Conservation (phyloP, 495 filamentous ascomycete genomes). For the Daldinia vernicosa region DNA sequence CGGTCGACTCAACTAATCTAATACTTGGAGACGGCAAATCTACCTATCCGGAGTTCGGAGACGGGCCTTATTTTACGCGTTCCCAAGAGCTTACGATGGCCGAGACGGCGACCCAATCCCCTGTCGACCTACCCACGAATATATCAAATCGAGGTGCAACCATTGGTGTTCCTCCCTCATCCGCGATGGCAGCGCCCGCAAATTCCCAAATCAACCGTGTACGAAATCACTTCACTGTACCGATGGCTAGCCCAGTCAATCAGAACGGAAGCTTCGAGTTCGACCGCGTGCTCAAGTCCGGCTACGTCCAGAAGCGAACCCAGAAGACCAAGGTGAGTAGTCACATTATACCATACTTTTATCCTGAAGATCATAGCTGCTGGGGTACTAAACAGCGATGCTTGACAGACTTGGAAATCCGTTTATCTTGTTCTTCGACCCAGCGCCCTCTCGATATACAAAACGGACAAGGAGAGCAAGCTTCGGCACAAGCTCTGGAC, state of each 20-base stretch:
- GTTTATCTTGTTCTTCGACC: slow-evolving; percentile 91
- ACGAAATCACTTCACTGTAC: slow-evolving; percentile 65
- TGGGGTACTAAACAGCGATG: slow-evolving; percentile 51
- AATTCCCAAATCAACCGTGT: slow-evolving; percentile 52
- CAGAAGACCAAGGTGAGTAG: slow-evolving; percentile 87
- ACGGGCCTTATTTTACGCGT: slow-evolving; percentile 3
- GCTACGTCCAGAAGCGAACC: slow-evolving; percentile 84
- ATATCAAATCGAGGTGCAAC: slow-evolving; percentile 37
- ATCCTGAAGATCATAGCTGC: slow-evolving; percentile 16
- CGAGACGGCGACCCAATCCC: slow-evolving; percentile 35
- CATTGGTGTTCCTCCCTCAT: slow-evolving; percentile 25
- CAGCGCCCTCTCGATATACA: slow-evolving; percentile 94
- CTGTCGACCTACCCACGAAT: slow-evolving; percentile 26
- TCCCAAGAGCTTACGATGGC: slow-evolving; percentile 25
- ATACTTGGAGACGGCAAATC: slow-evolving; percentile 11
- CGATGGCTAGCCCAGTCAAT: slow-evolving; percentile 71
- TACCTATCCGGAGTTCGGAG: background rate
- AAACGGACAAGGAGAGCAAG: slow-evolving; percentile 86
- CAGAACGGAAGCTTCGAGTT: slow-evolving; percentile 96
- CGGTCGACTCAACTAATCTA: slow-evolving; percentile 30
- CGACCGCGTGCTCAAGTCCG: slow-evolving; percentile 89
- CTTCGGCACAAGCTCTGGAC: slow-evolving; percentile 86
- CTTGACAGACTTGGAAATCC: slow-evolving; percentile 78
- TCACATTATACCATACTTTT: slow-evolving; percentile 5
- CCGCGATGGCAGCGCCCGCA: slow-evolving; percentile 39